phyloP scores from a whole-genome alignment of 2,329 filamentous ascomycete species.

The Penicillium sclerotigenum region DNA sequence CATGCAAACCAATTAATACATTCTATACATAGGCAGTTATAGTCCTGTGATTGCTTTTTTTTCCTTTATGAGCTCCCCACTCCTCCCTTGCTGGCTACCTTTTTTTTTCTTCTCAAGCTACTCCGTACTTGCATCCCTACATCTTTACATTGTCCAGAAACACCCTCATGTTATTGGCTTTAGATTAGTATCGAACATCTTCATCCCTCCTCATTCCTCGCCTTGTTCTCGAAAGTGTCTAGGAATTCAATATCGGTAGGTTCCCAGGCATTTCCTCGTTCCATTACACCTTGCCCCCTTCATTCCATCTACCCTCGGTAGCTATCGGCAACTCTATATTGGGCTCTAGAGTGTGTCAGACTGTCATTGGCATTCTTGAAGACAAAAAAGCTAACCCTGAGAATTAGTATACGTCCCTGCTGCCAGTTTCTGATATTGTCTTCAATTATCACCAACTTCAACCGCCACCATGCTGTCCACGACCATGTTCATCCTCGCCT shows the following conservation, averaged over 20 bases:
- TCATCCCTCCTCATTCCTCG: neutral
- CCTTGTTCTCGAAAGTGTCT: conserved; percentile 1
- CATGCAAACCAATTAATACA: conserved; percentile 8
- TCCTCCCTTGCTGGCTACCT: conserved; percentile 3
- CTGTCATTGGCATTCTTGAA: neutral
- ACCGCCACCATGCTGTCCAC: conserved; percentile 26
- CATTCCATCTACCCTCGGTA: conserved; percentile 12
- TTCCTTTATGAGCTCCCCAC: conserved; percentile 8
- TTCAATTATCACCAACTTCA: conserved; percentile 7
- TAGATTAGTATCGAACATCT: neutral
- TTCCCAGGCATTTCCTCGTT: conserved; percentile 4
- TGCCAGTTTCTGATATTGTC: neutral
- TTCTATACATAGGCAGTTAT: conserved; percentile 9
- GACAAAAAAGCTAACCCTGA: neutral
- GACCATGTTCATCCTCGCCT: conserved; percentile 34
- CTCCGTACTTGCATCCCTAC: neutral
- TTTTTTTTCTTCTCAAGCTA: neutral
- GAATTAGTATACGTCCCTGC: neutral
- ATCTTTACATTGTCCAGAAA: neutral
- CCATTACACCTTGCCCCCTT: conserved; percentile 9
- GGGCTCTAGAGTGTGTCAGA: neutral
- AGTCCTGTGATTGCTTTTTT: conserved; percentile 17
- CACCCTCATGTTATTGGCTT: conserved; percentile 5
- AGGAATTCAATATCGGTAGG: conserved; percentile 8
- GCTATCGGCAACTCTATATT: conserved; percentile 1